Base-by-base conservation (phyloP, 495 filamentous ascomycete species). In the Stereocaulon alpinum region DNA sequence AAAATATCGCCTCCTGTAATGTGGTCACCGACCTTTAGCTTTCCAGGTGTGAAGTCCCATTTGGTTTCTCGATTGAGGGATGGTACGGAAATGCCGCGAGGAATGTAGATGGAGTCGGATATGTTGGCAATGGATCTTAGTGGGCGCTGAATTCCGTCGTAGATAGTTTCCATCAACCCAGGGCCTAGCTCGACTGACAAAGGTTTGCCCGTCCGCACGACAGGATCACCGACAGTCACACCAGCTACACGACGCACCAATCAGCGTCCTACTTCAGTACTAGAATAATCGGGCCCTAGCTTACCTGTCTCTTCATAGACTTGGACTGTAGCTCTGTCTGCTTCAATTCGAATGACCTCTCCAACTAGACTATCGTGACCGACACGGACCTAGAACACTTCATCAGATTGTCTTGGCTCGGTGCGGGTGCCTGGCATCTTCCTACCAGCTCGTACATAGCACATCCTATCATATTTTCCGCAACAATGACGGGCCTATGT, bases 231-330 rank as follows among this genome's bases (percentile, higher is more conserved):
- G 67, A 98, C 92, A 50, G 86, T 95, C 64, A 98, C 84, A 73
- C 93, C 93, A 76, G 90, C 94, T 59, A 55, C 24, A 22, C 27
- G 30, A 45, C n/a, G 22, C 60, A 40, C 64, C 63, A 32, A 48
- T 59, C 47, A 58, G 61, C 40, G 7, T 54, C 41, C 34, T 37
- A 45, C 65, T 62, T 64, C 69, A 20, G 44, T 55, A 57, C 59
- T 61, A 30, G 15, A 47, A 34, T 14, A 32, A 12, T 14, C 17
- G 43, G 15, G 0, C 5, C n/a, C 6, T 24, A 51, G 57, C 75
- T 58, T 82, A 94, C 91, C 89, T 66, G 93, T 98, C 75, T 98
- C 93, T 68, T 98, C 93, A 75, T 98, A 98, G 60, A 98, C 93
- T 76, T 98, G 94, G 62, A 98, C 92, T 7, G 91, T 96, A 61